Percentiles rank a stretch among this genome's conserved stretches.
Conservation (phyloP, 345 rosid species). For the Raphanus raphanistrum region DNA sequence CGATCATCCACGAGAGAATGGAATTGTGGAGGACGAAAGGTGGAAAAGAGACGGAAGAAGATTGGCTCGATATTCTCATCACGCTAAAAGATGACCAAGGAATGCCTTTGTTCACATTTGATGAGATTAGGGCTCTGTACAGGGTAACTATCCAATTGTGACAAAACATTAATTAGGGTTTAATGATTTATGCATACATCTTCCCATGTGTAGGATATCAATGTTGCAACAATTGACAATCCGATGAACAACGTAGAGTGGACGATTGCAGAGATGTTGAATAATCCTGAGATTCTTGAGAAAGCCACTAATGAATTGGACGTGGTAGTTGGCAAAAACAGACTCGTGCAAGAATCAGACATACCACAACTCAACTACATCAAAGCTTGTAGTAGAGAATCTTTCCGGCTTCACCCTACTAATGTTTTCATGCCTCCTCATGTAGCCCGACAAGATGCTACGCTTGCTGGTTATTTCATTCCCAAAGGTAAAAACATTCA, state of each 20-base stretch:
- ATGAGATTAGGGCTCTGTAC: too few species aligned
- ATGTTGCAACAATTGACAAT: slow-evolving; percentile 42
- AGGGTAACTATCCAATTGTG: too few species aligned
- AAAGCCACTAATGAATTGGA: slow-evolving; percentile 47
- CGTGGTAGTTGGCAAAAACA: slow-evolving; percentile 44
- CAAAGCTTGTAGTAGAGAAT: slow-evolving; percentile 51
- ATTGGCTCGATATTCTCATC: too few species aligned
- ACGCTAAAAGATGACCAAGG: too few species aligned
- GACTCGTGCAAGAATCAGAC: slow-evolving; percentile 55
- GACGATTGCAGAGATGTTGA: slow-evolving; percentile 53
- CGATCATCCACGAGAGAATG: too few species aligned
- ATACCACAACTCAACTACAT: slow-evolving; percentile 42
- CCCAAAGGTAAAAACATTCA: too few species aligned
- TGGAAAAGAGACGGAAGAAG: too few species aligned
- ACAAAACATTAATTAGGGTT: neutral
- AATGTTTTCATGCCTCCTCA: slow-evolving; percentile 42
- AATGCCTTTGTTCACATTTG: too few species aligned
- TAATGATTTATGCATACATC: slow-evolving; percentile 15
- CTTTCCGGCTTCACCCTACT: slow-evolving; percentile 48
- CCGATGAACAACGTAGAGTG: slow-evolving; percentile 46
- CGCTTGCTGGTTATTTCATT: slow-evolving; percentile 45
- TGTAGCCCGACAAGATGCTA: slow-evolving; percentile 31
- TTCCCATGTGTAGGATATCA: too few species aligned
- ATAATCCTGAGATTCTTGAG: slow-evolving; percentile 30
- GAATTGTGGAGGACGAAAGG: too few species aligned